Conservation (phyloP, 768 basidiomycete species). For the Crassisporium funariophilum region DNA sequence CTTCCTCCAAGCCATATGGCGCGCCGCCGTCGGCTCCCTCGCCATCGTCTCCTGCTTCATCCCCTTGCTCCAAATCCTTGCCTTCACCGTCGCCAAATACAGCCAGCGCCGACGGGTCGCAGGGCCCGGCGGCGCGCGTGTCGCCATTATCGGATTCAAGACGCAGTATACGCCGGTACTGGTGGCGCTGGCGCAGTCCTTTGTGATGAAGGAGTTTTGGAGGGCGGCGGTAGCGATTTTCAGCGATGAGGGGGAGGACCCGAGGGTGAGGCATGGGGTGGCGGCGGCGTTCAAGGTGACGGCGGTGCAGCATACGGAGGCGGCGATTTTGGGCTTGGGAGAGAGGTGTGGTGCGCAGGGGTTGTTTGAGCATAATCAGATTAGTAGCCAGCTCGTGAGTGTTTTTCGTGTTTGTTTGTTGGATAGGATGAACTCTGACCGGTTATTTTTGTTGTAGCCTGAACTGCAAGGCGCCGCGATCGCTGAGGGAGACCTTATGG, state of each 20-base stretch:
- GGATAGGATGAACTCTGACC: neutral
- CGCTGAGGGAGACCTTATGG: conserved; percentile 9
- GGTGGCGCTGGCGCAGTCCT: conserved; percentile 33
- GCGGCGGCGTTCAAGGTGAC: conserved; percentile 24
- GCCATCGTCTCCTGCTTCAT: conserved; percentile 5
- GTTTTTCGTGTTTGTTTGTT: neutral
- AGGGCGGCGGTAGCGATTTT: conserved; percentile 27
- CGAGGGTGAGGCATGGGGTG: conserved; percentile 21
- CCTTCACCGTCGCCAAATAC: conserved; percentile 24
- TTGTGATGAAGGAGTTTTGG: conserved; percentile 36
- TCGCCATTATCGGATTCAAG: conserved; percentile 37
- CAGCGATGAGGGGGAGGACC: conserved; percentile 17
- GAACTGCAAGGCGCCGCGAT: conserved; percentile 9
- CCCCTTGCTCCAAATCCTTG: neutral
- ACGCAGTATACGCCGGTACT: conserved; percentile 45
- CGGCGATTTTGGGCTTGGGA: neutral
- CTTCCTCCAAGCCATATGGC: conserved; percentile 7
- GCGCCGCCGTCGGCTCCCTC: conserved; percentile 6
- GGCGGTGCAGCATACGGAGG: conserved; percentile 4
- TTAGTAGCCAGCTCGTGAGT: conserved; percentile 8
- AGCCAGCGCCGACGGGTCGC: conserved; percentile 33
- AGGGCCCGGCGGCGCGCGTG: conserved; percentile 19
- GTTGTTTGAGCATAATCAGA: conserved; percentile 10
- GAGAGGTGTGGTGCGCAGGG: conserved; percentile 13
- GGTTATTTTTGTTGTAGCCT: conserved; percentile 1